phyloP scores from a whole-genome alignment of 1,284 basidiomycete genomes.

The Ceratobasidium theobromae region DNA sequence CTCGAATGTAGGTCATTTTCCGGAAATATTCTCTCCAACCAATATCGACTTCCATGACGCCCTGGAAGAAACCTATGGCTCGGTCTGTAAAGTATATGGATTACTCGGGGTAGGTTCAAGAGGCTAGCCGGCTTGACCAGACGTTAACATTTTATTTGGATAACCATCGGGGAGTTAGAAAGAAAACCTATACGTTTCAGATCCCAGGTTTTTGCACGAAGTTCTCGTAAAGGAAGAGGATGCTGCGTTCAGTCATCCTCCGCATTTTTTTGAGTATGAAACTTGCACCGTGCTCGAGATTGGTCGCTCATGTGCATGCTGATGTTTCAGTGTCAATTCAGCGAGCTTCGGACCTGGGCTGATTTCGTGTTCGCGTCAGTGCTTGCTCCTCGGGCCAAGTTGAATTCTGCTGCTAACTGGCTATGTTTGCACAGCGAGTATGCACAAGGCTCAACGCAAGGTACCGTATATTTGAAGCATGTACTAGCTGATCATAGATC shows the following conservation, averaged over 20 bases:
- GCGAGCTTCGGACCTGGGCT: background rate
- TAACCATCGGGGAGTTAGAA: background rate
- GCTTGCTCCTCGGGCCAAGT: background rate
- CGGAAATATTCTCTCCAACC: background rate
- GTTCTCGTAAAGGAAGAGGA: slow-evolving; percentile 15
- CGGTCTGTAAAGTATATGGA: background rate
- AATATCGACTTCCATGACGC: background rate
- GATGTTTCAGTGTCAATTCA: background rate
- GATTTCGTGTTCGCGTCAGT: background rate
- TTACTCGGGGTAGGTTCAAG: slow-evolving; percentile 5
- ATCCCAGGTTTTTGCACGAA: slow-evolving; percentile 9
- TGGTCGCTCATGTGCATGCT: background rate
- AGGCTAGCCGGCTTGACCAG: background rate
- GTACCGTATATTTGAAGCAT: background rate
- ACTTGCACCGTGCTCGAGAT: background rate
- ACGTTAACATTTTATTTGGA: background rate
- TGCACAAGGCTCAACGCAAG: slow-evolving; percentile 16
- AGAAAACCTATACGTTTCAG: slow-evolving; percentile 1
- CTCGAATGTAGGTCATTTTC: slow-evolving; percentile 11
- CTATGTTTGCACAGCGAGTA: background rate
- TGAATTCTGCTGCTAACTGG: background rate
- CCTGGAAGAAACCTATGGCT: slow-evolving; percentile 7
- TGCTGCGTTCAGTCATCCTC: background rate
- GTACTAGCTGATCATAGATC: background rate
- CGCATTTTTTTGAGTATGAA: background rate